phyloP scores from a whole-genome alignment of 805 yeast species.

The Candida andamanensis region DNA sequence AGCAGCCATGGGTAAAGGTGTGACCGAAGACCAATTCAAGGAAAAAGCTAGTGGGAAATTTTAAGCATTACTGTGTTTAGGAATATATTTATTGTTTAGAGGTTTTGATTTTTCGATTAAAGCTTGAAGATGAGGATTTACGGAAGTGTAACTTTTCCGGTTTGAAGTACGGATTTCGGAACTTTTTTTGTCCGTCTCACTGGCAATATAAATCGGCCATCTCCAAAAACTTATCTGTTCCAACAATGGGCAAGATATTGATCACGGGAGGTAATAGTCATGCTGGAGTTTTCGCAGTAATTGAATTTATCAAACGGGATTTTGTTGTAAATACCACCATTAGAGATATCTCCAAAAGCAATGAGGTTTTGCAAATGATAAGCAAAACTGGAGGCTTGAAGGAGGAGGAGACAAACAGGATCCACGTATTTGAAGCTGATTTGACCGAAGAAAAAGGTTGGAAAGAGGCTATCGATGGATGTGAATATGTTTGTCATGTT shows the following conservation, averaged over 20 bases:
- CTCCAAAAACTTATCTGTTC: no score
- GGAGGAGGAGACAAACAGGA: not conserved
- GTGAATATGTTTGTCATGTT: slow-evolving; percentile 6
- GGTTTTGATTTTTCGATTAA: not conserved
- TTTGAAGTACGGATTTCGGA: no score
- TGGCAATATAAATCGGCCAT: no score
- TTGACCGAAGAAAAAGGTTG: slow-evolving; percentile 8
- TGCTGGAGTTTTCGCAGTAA: slow-evolving; percentile 7
- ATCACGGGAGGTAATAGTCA: slow-evolving; percentile 13
- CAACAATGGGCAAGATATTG: slow-evolving; percentile 5
- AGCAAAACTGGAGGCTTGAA: slow-evolving; percentile 1
- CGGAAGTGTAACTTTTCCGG: no score
- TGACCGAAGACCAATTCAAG: slow-evolving; percentile 93
- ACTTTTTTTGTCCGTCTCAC: no score
- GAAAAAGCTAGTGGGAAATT: slow-evolving; percentile 17
- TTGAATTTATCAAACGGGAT: slow-evolving; percentile 8
- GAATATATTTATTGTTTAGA: not conserved
- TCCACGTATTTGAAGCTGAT: slow-evolving; percentile 7
- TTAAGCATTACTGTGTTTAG: slow-evolving; percentile 3
- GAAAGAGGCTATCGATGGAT: slow-evolving; percentile 10
- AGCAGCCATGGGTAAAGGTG: slow-evolving; percentile 98
- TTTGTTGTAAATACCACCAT: slow-evolving; percentile 11
- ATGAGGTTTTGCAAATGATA: slow-evolving; percentile 1
- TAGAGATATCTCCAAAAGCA: slow-evolving; percentile 6
- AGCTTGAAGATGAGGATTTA: not conserved